These are phyloP conservation scores for Globisporangium sylvaticum DNA, from an alignment of 352 stramenopile genomes.

Conservation along the genomic window DNA sequence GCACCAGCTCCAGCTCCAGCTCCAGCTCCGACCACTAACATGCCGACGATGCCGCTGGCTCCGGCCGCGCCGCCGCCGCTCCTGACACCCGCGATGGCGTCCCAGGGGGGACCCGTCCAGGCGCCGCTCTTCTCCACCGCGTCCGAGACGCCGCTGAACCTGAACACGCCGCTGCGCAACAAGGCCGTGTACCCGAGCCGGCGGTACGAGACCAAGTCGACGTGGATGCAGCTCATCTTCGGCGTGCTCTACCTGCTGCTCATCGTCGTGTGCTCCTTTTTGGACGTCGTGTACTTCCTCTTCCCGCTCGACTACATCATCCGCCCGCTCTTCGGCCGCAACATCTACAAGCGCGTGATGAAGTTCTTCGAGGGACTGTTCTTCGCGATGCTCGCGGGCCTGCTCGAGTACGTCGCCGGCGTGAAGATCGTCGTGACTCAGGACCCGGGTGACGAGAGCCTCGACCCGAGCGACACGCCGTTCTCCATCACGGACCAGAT, in stretches of 20 bases:
- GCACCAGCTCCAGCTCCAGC: neutral
- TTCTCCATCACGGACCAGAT: conserved; percentile 45
- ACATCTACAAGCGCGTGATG: conserved; percentile 26
- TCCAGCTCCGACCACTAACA: neutral
- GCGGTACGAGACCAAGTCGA: conserved; percentile 39
- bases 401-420: conserved; percentile 50
- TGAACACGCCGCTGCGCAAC: conserved; percentile 15
- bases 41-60: conserved; percentile 1
- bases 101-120: neutral
- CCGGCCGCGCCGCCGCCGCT: conserved; percentile 2
- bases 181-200: conserved; percentile 38
- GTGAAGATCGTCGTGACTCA: conserved; percentile 60
- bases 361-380: conserved; percentile 43
- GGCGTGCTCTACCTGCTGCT: conserved; percentile 44
- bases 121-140: conserved; percentile 10
- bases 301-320: conserved; percentile 51
- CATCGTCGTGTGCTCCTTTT: conserved; percentile 44
- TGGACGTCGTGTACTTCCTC: conserved; percentile 60
- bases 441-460: conserved; percentile 27
- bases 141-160: conserved; percentile 17
- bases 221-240: conserved; percentile 36
- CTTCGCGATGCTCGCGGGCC: conserved; percentile 56
- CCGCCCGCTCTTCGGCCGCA: conserved; percentile 23
- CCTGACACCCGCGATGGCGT: neutral
- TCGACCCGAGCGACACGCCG: conserved; percentile 22